Evolutionary conservation across 192 early-diverging fungal genomes (phyloP), one percentile per base, ranked within the genome.

Genomic region (Coemansia sp.): DNA sequence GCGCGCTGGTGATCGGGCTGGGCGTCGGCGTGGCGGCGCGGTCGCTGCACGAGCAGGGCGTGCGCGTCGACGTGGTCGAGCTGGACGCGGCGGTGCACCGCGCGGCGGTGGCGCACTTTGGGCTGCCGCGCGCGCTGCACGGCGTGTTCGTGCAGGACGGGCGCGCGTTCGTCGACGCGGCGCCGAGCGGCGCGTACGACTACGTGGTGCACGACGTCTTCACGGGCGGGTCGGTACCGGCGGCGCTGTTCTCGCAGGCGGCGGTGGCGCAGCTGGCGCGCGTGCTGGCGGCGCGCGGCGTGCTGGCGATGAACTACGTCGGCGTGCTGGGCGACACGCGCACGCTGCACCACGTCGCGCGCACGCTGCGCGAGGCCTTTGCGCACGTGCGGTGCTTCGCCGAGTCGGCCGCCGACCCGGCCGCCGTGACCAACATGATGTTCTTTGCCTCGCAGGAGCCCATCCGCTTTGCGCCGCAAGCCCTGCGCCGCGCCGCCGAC

Each of bases 141-240:
- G 67, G 70, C 9, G 83, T 89, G 57, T 77, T 88, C 68, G 74
- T 94, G 51, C 85, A 82, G 51, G 94, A 95, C 80, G 95, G 93
- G 2, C 84, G 95, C 17, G 65, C 65, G 31, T 93, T 90, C 64
- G 77, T 97, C 22, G 86, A 93, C 60, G 73, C 80, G 17, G 85
- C 86, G 0, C 67, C 57, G 6, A 37, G 64, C 0, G 51, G 56
- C 39, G 76, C 71, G 32, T 97, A 96, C 74, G 93, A 96, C 71
- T 95, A 89, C 73, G 79, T 97, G 29, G 74, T 95, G 14, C 95
- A 96, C 70, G 95, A 97, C 76, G 93, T 97, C n/a, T 97, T 97
- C 70, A 94, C 94, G 0, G 94, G 94, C 43, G 95, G 95, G 0
- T 85, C 87, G 3, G 90, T 96, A 4, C 89, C 92, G 5, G 72